Evolutionary conservation across 805 yeast species (phyloP).

Genomic region (Tetrapisispora iriomotensis): DNA sequence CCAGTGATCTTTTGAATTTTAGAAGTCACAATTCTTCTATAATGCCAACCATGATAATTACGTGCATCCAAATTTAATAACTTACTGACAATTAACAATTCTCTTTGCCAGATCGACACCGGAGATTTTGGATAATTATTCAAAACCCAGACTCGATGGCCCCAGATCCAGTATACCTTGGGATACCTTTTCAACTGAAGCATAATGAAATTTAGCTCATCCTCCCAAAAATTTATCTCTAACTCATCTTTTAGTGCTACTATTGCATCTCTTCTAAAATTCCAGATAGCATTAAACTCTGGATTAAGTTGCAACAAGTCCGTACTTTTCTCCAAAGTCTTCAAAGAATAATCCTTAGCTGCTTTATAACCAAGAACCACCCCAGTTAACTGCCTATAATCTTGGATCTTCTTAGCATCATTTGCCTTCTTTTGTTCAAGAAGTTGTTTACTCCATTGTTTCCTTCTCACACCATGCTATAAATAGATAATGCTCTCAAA

Average conservation of each 20-base stretch:
- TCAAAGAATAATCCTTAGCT: slow-evolving; percentile 24
- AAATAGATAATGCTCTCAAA: neutral
- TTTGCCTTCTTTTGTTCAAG: slow-evolving; percentile 38
- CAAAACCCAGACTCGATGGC: slow-evolving; percentile 79
- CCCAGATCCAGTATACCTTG: slow-evolving; percentile 96
- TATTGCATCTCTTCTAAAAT: slow-evolving; percentile 69
- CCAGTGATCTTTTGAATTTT: slow-evolving; percentile 17
- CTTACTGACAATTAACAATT: slow-evolving; percentile 58
- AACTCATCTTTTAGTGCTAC: slow-evolving; percentile 13
- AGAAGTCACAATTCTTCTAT: slow-evolving; percentile 63
- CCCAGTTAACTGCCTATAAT: slow-evolving; percentile 40
- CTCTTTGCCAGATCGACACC: slow-evolving; percentile 51
- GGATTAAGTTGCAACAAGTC: slow-evolving; percentile 59
- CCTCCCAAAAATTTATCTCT: slow-evolving; percentile 30
- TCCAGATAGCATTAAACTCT: slow-evolving; percentile 86
- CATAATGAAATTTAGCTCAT: slow-evolving; percentile 56
- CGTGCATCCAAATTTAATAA: slow-evolving; percentile 66
- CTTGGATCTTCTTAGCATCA: slow-evolving; percentile 53
- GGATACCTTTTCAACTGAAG: slow-evolving; percentile 56
- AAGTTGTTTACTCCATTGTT: slow-evolving; percentile 47
- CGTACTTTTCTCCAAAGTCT: slow-evolving; percentile 45
- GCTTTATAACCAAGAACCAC: slow-evolving; percentile 33
- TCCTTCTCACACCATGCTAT: slow-evolving; percentile 64
- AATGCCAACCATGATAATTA: slow-evolving; percentile 94
- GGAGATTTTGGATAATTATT: slow-evolving; percentile 38